Evolutionary conservation across 176 grass and related monocot species (phyloP).

Genomic region (Saccharum officinarum): DNA sequence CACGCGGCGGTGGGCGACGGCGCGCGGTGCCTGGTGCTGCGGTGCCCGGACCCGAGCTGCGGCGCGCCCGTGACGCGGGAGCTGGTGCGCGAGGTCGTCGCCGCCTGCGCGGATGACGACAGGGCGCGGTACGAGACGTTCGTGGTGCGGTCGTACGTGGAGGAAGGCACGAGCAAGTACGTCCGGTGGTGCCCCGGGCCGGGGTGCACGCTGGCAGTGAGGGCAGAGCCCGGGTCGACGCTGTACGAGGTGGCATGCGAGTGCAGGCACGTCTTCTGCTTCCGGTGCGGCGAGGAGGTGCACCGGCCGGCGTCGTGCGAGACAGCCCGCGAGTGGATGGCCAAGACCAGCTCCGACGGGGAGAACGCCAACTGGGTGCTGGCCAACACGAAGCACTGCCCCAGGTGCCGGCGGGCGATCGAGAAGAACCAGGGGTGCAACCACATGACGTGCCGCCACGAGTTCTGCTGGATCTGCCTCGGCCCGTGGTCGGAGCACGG

Average conservation of each 20-base stretch:
- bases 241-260: conserved; percentile 39
- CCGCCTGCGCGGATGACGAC: neutral
- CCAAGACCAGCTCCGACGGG: conserved; percentile 20
- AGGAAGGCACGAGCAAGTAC: conserved; percentile 40
- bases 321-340: conserved; percentile 13
- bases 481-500: neutral
- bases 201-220: conserved; percentile 37
- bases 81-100: conserved; percentile 21
- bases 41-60: conserved; percentile 47
- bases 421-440: conserved; percentile 65
- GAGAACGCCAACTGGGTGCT: conserved; percentile 40
- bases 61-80: conserved; percentile 23
- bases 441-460: conserved; percentile 53
- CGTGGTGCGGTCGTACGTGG: conserved; percentile 45
- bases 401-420: conserved; percentile 42
- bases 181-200: conserved; percentile 48
- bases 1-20: conserved; percentile 40
- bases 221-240: neutral
- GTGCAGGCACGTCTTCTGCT: conserved; percentile 38
- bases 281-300: conserved; percentile 47
- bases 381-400: conserved; percentile 56
- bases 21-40: conserved; percentile 40
- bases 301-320: conserved; percentile 57
- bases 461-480: conserved; percentile 74
- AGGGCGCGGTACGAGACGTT: conserved; percentile 26